Evolutionary conservation across 2,329 filamentous ascomycete genomes (phyloP).

Genomic region (Mollisiaceae sp.): DNA sequence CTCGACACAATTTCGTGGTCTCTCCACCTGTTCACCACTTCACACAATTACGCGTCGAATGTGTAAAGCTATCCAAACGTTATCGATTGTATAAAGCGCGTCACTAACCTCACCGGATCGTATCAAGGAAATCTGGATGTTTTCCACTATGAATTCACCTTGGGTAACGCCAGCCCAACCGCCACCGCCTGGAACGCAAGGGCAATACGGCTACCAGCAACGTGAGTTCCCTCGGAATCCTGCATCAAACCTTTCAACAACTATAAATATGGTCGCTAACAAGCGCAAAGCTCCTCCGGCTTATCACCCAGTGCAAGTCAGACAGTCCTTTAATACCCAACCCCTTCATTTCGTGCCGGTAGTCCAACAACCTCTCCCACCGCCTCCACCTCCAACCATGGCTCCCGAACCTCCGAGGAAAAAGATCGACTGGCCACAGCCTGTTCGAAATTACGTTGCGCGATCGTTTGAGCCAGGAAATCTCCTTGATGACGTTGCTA

Average conservation of each 20-base stretch:
- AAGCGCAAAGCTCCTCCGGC: slow-evolving; percentile 45
- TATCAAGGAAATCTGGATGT: slow-evolving; percentile 33
- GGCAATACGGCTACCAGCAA: slow-evolving; percentile 37
- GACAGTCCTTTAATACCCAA: slow-evolving; percentile 45
- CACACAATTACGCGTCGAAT: slow-evolving; percentile 7
- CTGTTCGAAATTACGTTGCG: slow-evolving; percentile 88
- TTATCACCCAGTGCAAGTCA: slow-evolving; percentile 51
- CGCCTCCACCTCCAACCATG: slow-evolving; percentile 37
- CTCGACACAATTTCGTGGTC: slow-evolving; percentile 3
- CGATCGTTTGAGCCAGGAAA: slow-evolving; percentile 83
- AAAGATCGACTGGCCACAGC: slow-evolving; percentile 76
- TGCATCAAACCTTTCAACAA: slow-evolving; percentile 4
- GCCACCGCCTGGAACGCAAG: slow-evolving; percentile 49
- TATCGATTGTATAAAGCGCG: slow-evolving; percentile 23
- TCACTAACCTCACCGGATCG: slow-evolving; percentile 36
- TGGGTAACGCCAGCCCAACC: slow-evolving; percentile 38
- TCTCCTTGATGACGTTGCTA: slow-evolving; percentile 64
- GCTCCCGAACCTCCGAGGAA: slow-evolving; percentile 47
- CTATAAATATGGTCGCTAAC: slow-evolving; percentile 38
- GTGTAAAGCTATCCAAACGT: neutral
- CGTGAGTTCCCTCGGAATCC: slow-evolving; percentile 34
- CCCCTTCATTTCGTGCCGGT: slow-evolving; percentile 43
- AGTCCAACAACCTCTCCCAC: slow-evolving; percentile 43
- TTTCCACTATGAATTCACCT: slow-evolving; percentile 40
- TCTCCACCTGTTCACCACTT: slow-evolving; percentile 1